Evolutionary conservation across 495 filamentous ascomycete species (phyloP), one percentile per base, ranked within the genome.

Genomic region (Chaetomium fimeti): DNA sequence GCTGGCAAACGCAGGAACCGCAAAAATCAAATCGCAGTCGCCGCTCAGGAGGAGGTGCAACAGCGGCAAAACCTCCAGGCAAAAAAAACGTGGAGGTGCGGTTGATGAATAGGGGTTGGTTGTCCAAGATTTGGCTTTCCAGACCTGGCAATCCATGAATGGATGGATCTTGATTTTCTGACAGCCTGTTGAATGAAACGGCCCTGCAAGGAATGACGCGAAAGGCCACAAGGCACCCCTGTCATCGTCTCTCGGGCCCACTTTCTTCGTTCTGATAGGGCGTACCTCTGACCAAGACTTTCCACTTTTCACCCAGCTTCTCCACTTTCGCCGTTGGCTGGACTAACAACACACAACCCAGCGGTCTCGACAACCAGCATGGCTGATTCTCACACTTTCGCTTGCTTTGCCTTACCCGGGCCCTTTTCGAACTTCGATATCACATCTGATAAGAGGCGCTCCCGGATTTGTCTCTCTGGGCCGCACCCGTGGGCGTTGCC

Each of bases 191-290:
- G 32, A 9, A 9, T 51, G 58, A 51, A 47, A 60, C 58, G 38
- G 32, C 43, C 51, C 12, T 60, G 48, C 61, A 52, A 27, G 62
- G 66, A 59, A 53, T 65, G 62, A 55, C 54, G 57, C 43, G 43
- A 63, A 45, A 45, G 40, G 36, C 45, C 42, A 51, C 43, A 59
- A 47, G 57, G 13, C 29, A 25, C 59, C 57, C 57, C 38, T 42
- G 66, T 47, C 53, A 60, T 43, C 15, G 28, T n/a, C n/a, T n/a
- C n/a, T n/a, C n/a, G n/a, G n/a, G n/a, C n/a, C n/a, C n/a, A n/a
- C n/a, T n/a, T 55, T 38, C 28, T 16, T 40, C 47, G 38, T 55
- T 29, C 45, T 45, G 56, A 65, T 60, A 65, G 63, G 63, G 63
- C 49, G 42, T 32, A 15, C 4, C 1, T 36, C 32, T 59, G 42